phyloP scores from a whole-genome alignment of 2,329 filamentous ascomycete species.

The Trichoderma sp. region DNA sequence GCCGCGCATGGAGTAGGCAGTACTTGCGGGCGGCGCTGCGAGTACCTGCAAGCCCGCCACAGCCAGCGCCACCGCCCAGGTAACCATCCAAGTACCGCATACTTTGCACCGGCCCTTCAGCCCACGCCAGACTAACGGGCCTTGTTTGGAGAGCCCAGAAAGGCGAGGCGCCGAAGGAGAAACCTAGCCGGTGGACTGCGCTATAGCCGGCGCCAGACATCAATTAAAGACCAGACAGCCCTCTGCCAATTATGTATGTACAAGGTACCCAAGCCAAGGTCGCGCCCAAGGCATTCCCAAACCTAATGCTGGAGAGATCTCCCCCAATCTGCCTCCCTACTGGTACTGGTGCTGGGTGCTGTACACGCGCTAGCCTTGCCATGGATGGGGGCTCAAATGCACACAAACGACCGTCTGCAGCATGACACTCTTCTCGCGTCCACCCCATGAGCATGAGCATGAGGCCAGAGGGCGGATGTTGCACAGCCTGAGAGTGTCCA shows the following conservation, averaged over 20 bases:
- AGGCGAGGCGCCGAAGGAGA: conserved; percentile 17
- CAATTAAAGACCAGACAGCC: conserved; percentile 3
- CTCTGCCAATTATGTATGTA: not conserved
- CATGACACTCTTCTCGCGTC: not conserved
- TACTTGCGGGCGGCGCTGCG: not conserved
- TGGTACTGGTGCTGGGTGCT: not conserved
- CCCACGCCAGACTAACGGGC: conserved; percentile 9
- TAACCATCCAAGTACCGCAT: not conserved
- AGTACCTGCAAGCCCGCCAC: not conserved
- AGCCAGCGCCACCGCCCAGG: not conserved
- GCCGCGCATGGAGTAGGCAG: conserved; percentile 9
- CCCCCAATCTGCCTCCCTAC: conserved; percentile 16
- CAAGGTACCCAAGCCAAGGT: not conserved
- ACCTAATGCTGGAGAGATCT: conserved; percentile 18
- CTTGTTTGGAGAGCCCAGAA: conserved; percentile 14
- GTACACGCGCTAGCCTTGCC: conserved; percentile 1
- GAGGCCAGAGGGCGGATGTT: not conserved
- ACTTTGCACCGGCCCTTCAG: not conserved
- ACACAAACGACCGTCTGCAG: conserved; percentile 14
- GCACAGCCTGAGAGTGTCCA: not conserved
- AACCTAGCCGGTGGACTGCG: conserved; percentile 16
- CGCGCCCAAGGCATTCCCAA: conserved; percentile 3
- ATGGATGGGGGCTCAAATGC: not conserved
- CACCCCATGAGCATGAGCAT: not conserved
- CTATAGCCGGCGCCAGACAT: conserved; percentile 17